These are phyloP conservation scores for Tagetes patula DNA, from an alignment of 129 eudicot species.

Conservation along the genomic window DNA sequence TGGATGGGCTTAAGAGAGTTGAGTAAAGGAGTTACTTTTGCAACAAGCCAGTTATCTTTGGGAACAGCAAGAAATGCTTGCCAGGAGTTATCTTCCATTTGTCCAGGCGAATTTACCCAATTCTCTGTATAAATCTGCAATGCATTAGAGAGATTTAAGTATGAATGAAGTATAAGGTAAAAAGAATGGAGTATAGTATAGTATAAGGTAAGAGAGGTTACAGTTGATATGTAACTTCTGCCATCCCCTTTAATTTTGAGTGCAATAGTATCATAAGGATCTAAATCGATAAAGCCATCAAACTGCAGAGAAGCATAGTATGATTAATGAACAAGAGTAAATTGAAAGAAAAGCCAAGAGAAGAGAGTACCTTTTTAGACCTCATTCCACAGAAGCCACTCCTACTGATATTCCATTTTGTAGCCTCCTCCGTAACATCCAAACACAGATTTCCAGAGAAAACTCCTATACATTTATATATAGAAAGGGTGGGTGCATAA, in stretches of 20 bases:
- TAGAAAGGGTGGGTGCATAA: neutral
- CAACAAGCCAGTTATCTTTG: constrained; percentile 81
- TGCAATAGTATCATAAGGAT: constrained; percentile 83
- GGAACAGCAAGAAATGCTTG: constrained; percentile 91
- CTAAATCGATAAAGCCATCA: constrained; percentile 96
- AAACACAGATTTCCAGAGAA: constrained; percentile 90
- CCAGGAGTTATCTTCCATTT: constrained; percentile 97
- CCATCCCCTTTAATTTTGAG: constrained; percentile 91
- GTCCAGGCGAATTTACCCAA: constrained; percentile 97
- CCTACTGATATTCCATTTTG: constrained; percentile 87
- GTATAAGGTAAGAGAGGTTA: constrained; percentile 36
- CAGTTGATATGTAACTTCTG: constrained; percentile 95
- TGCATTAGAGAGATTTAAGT: constrained; percentile 14
- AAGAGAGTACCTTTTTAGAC: constrained; percentile 60
- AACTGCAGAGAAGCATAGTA: constrained; percentile 53
- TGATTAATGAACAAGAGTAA: neutral
- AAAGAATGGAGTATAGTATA: neutral
- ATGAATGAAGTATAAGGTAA: neutral
- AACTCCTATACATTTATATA: constrained; percentile 41
- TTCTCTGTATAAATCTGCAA: constrained; percentile 92
- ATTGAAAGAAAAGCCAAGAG: too few species aligned
- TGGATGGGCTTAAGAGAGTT: too few species aligned
- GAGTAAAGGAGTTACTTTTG: constrained; percentile 51
- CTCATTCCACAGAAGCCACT: constrained; percentile 99
- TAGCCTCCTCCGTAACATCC: constrained; percentile 68